Base-by-base conservation (phyloP, 441 rosid species). In the Euphorbia schlechtendalii region DNA sequence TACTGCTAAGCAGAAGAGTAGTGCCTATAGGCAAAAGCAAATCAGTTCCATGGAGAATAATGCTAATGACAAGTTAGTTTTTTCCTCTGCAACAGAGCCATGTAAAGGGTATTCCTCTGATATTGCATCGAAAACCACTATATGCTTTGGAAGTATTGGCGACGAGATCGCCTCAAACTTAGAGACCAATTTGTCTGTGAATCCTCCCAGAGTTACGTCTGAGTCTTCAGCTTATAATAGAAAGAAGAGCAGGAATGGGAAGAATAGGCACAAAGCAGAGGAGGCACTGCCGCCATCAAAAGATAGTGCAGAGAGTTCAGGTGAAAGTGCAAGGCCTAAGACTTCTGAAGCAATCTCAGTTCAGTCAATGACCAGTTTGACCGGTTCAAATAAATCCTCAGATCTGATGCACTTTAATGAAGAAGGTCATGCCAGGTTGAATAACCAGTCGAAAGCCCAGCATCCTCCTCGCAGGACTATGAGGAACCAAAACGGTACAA, bases 381-480 rank as follows among this genome's bases (percentile, higher is more conserved):
- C 69, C 72, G 89, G 70, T 75, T 79, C 77, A 71, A 83, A 66
- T 67, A 82, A 70, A 68, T 76, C 82, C 51, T 45, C 72, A 18
- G 95, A 86, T 65, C 85, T 69, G n/a, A n/a, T n/a, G 71, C 73
- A 21, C 63, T 69, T 67, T 63, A 78, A 74, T 76, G 97, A 88
- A 75, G 96, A 82, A 64, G 73, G 69, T 66, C 87, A 77, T 49
- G 63, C 61, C 63, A 81, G 80, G 75, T 76, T 56, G 54, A 87
- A 80, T 75, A 80, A 71, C 72, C 88, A 75, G 68, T 71, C 82
- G 88, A 91, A 85, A 74, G 58, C 88, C 73, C 98, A 86, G 71
- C 82, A 84, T 71, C 57, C 89, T 72, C 95, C 89, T 72, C 95
- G 88, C 53, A 83, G 75, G 78, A 72, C 67, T 61, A 80, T 70